Conservation (phyloP, 2,329 filamentous ascomycete genomes). For the Aotearoamyces nothofagi region DNA sequence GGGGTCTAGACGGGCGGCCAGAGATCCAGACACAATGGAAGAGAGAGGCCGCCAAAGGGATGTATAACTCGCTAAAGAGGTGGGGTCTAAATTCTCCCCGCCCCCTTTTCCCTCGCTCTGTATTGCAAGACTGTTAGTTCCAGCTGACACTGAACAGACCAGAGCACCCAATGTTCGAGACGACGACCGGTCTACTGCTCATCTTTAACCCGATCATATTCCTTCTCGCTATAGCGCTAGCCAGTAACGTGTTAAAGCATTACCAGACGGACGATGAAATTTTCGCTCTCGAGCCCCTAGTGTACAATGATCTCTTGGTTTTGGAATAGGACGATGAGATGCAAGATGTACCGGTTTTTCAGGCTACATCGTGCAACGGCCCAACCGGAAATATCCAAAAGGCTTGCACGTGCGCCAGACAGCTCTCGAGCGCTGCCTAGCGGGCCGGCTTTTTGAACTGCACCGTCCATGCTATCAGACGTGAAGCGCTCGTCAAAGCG, state of each 20-base stretch:
- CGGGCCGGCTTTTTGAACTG: constrained; percentile 1
- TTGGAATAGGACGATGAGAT: constrained; percentile 4
- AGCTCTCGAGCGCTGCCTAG: constrained; percentile 2
- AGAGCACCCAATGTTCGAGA: constrained; percentile 4
- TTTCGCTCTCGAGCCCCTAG: constrained; percentile 4
- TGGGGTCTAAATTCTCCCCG: constrained; percentile 3
- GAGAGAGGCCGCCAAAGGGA: constrained; percentile 3
- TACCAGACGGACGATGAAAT: constrained; percentile 5
- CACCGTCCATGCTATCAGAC: constrained; percentile 3
- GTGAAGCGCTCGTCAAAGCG: constrained; percentile 5
- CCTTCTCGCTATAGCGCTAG: constrained; percentile 2
- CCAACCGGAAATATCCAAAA: constrained; percentile 5
- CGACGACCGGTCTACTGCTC: constrained; percentile 4
- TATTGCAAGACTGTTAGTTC: constrained; percentile 4
- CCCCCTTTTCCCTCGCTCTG: constrained; percentile 2
- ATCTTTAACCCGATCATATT: constrained; percentile 6
- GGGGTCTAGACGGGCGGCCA: constrained; percentile 4
- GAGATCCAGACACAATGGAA: constrained; percentile 4
- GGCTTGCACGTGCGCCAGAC: constrained; percentile 1
- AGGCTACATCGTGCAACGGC: constrained; percentile 3
- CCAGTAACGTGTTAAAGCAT: constrained; percentile 5
- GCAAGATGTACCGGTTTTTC: constrained; percentile 5
- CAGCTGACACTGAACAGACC: constrained; percentile 4
- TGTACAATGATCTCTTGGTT: constrained; percentile 3
- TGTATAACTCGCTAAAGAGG: constrained; percentile 4